Base-by-base conservation (phyloP, 805 yeast species). In the Blastobotrys peoriensis region DNA sequence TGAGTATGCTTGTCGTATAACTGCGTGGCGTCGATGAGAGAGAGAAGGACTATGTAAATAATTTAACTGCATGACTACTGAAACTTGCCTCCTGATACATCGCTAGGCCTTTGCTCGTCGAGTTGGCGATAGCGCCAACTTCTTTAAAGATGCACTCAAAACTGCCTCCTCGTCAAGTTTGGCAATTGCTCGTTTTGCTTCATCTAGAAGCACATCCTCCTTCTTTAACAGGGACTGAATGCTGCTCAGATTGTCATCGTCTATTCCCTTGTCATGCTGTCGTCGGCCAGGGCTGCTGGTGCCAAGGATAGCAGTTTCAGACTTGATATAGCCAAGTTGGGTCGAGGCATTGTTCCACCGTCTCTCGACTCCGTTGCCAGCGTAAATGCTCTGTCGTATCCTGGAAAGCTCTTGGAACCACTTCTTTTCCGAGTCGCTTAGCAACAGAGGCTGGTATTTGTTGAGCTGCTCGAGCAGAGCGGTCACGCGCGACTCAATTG, bases 321-420 rank as follows among this genome's bases (percentile, higher is more conserved):
- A 25, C 28, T 21, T 17, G 18, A 20, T 36, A 16, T 47, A 33
- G 28, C 25, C 33, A 16, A 47, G 40, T 48, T 28, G 51, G 35
- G 16, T 27, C 21, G 19, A 37, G 36, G 47, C 50, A 9, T 36
- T 40, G 15, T 36, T 41, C 17, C 37, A 23, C 8, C 51, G 47
- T 17, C 22, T 38, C 15, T 58, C 61, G 6, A 64, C 45, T 5
- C 60, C 60, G 8, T 36, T 25, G 8, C 54, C 4, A 22, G 40
- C 40, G 43, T 53, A 53, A 43, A 56, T 35, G 37, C 58, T 33
- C 27, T 47, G 40, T 47, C 62, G 59, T 41, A 71, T 68, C 18
- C 64, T 54, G 28, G 58, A 51, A 5, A 76, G 59, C 51, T 73
- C 78, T 25, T 57, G 62, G 45, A 71, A 65, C 78, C 79, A 76